phyloP scores from a whole-genome alignment of 495 filamentous ascomycete species.

The Aspergillus avenaceus region DNA sequence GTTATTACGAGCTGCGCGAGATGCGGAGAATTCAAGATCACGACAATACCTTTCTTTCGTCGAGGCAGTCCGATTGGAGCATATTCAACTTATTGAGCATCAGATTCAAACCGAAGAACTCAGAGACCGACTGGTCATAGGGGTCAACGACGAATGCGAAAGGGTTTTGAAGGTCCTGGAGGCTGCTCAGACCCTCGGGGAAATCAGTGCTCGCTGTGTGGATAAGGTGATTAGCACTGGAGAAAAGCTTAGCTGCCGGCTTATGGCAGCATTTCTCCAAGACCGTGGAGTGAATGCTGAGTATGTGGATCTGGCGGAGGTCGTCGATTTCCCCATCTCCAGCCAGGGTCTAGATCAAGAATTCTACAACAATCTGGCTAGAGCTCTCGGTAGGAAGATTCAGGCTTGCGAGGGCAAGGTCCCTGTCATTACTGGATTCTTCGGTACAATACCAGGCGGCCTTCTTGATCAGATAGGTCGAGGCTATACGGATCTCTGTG shows the following conservation, averaged over 20 bases:
- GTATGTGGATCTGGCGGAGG: constrained; percentile 80
- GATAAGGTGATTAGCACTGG: constrained; percentile 90
- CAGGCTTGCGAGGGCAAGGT: constrained; percentile 63
- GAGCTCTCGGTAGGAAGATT: constrained; percentile 62
- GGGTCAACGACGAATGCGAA: constrained; percentile 70
- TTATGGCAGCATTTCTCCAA: constrained; percentile 76
- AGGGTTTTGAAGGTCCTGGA: constrained; percentile 55
- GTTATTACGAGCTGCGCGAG: constrained; percentile 64
- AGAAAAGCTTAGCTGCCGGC: constrained; percentile 87
- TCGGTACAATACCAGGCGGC: constrained; percentile 78
- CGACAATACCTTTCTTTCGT: constrained; percentile 67
- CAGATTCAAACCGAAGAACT: constrained; percentile 61
- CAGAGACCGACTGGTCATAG: constrained; percentile 48
- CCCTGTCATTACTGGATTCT: constrained; percentile 81
- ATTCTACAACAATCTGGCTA: constrained; percentile 76
- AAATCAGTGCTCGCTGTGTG: constrained; percentile 76
- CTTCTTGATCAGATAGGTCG: constrained; percentile 75
- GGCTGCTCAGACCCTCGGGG: constrained; percentile 54
- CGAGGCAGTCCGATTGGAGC: constrained; percentile 68
- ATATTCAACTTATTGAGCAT: constrained; percentile 60
- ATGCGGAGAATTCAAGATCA: constrained; percentile 57
- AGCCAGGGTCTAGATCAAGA: constrained; percentile 61
- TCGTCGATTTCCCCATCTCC: constrained; percentile 58
- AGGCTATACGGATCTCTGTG: constrained; percentile 88
- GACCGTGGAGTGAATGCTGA: constrained; percentile 75